Evolutionary conservation across 2,329 filamentous ascomycete species (phyloP), one percentile per base, ranked within the genome.

Genomic region (Epichloe amarillans): DNA sequence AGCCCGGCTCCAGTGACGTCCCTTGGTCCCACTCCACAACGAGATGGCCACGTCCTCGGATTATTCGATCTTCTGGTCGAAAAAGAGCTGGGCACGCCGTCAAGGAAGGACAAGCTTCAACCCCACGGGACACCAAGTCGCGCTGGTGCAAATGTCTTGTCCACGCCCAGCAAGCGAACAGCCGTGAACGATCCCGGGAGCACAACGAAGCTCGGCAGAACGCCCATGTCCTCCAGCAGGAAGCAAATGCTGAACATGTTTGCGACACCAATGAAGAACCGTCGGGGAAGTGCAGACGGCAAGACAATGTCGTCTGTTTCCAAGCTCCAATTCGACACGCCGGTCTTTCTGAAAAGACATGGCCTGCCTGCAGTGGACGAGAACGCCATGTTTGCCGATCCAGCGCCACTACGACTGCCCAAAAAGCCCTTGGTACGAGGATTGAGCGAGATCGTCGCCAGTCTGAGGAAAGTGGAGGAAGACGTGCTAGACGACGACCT

Each of bases 21-120:
- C 1, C 77, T 93, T 54, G 86, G 85, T 2, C 87, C 87, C 1
- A 93, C 87, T 12, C 87, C 87, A 3, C 87, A 91, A 60, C 80
- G 82, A 54, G 84, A 91, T 62, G 87, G 87, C 30, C 79, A 79
- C 19, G 82, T 89, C 1, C 72, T 93, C 2, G 86, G 87, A 4
- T 68, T 93, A 17, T 93, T 93, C 62, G 87, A 91, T 61, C 67
- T 85, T 11, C 68, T 88, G 7, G 69, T 72, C 26, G 72, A 77
- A 51, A 69, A 71, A 41, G 71, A 72, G 21, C 64, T 72, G 23
- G 69, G 69, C 35, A 75, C 74, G 5, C 75, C 77, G 1, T 74
- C 75, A 5, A 74, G 69, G 47, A 71, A 51, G n/a, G 56, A 59
- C 15, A 58, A 53, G 19, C 54, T 69, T 62, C 52, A 49, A 10